These are phyloP conservation scores for Cryphonectria parasitica DNA, from an alignment of 2,329 filamentous ascomycete species.

Conservation along the genomic window DNA sequence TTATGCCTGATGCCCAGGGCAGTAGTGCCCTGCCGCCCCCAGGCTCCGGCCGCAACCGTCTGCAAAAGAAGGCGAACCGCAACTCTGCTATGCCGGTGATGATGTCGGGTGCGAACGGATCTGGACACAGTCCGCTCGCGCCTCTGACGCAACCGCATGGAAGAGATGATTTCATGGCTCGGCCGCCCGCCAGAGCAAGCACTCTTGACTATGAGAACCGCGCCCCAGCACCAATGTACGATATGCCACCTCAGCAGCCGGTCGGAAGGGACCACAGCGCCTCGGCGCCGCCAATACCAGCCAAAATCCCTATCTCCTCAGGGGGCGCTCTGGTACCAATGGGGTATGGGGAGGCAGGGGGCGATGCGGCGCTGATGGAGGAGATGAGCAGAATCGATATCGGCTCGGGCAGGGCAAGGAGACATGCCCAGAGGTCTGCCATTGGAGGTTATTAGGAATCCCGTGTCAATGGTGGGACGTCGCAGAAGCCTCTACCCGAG, in stretches of 20 bases:
- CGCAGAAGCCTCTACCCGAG: not conserved
- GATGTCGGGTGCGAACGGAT: constrained; percentile 39
- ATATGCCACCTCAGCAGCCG: constrained; percentile 36
- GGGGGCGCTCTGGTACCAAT: constrained; percentile 42
- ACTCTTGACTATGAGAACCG: constrained; percentile 63
- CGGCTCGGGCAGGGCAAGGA: constrained; percentile 61
- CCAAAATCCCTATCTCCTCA: constrained; percentile 68
- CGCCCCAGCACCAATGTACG: constrained; percentile 41
- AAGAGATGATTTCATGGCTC: constrained; percentile 49
- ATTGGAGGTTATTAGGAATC: constrained; percentile 26
- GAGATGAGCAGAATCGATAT: constrained; percentile 73
- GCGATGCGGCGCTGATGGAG: constrained; percentile 65
- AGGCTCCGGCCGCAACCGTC: constrained; percentile 56
- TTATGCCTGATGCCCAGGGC: constrained; percentile 36
- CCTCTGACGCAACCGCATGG: constrained; percentile 56
- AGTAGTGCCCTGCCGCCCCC: constrained; percentile 37
- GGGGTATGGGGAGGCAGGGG: constrained; percentile 41
- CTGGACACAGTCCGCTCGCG: constrained; percentile 51
- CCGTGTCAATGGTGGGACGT: not conserved
- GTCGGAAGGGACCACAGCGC: constrained; percentile 38
- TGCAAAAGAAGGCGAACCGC: constrained; percentile 65
- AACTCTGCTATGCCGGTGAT: constrained; percentile 46
- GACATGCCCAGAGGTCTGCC: constrained; percentile 40
- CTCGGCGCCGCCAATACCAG: constrained; percentile 64
- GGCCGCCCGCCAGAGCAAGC: constrained; percentile 49